Percentiles rank a stretch among this genome's conserved stretches.
These are phyloP conservation scores for Lanzia echinophila DNA, from an alignment of 2,329 filamentous ascomycete genomes.

Conservation along the genomic window DNA sequence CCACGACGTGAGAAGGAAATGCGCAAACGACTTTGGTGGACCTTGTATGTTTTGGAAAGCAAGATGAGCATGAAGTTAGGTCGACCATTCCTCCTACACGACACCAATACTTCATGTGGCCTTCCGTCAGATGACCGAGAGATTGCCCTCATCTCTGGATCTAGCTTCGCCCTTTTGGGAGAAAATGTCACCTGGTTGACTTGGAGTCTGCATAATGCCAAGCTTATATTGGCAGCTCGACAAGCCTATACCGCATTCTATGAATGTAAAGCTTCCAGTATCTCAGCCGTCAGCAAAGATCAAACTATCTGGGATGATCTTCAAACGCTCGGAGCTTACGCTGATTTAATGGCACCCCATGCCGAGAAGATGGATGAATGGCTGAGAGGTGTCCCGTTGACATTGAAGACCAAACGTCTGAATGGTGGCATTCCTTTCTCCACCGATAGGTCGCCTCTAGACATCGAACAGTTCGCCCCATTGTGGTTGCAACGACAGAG, in stretches of 20 bases:
- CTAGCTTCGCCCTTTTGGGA: slow-evolving; percentile 27
- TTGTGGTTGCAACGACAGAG: slow-evolving; percentile 39
- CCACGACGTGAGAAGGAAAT: slow-evolving; percentile 31
- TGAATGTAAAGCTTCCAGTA: slow-evolving; percentile 22
- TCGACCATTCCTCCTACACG: slow-evolving; percentile 29
- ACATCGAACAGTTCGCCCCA: slow-evolving; percentile 33
- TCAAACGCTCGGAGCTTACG: slow-evolving; percentile 26
- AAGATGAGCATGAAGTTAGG: slow-evolving; percentile 34
- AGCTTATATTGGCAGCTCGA: slow-evolving; percentile 28
- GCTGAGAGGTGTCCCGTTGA: slow-evolving; percentile 32
- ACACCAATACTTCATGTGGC: slow-evolving; percentile 25
- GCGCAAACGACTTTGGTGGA: slow-evolving; percentile 42
- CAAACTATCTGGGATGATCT: slow-evolving; percentile 28
- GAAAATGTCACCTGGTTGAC: slow-evolving; percentile 31
- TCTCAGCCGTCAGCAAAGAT: slow-evolving; percentile 15
- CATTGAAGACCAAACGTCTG: slow-evolving; percentile 33
- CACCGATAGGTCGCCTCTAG: slow-evolving; percentile 31
- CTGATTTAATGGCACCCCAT: slow-evolving; percentile 23
- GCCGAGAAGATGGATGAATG: slow-evolving; percentile 29
- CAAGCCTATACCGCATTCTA: slow-evolving; percentile 30
- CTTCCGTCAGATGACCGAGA: slow-evolving; percentile 31
- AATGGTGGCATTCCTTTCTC: slow-evolving; percentile 32
- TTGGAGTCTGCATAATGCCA: slow-evolving; percentile 27
- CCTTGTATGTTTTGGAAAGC: slow-evolving; percentile 37
- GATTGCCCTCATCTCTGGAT: slow-evolving; percentile 21